Percentiles rank a stretch among this genome's conserved stretches.
phyloP scores from a whole-genome alignment of 2,329 filamentous ascomycete genomes.

The Sclerotinia subarctica region DNA sequence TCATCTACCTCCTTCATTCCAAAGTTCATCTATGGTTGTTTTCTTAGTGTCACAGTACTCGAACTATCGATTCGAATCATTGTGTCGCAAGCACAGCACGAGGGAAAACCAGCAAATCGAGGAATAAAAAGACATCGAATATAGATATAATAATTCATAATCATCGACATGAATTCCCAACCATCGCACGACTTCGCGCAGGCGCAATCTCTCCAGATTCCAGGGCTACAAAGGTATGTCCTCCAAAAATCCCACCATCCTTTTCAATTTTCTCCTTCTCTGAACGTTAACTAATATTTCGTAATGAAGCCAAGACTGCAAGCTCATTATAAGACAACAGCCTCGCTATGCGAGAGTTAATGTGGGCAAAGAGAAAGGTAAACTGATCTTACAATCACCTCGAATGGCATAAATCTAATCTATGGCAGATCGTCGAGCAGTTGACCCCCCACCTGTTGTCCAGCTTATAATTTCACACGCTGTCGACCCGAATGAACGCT shows the following conservation, averaged over 20 bases:
- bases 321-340: conserved; percentile 61
- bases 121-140: conserved; percentile 9
- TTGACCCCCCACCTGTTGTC: conserved; percentile 84
- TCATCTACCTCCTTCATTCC: not conserved
- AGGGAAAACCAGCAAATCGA: not conserved
- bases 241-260: not conserved
- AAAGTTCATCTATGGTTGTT: not conserved
- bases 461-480: conserved; percentile 55
- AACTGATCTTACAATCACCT: conserved; percentile 22
- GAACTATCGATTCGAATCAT: conserved; percentile 4
- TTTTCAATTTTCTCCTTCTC: not conserved
- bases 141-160: conserved; percentile 10
- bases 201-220: conserved; percentile 29
- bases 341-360: conserved; percentile 65
- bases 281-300: conserved; percentile 34
- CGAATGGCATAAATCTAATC: conserved; percentile 14
- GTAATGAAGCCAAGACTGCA: conserved; percentile 50
- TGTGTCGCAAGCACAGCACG: not conserved
- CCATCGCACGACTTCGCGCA: conserved; percentile 33
- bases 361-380: conserved; percentile 73
- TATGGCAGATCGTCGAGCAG: conserved; percentile 69
- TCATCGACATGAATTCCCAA: conserved; percentile 26
- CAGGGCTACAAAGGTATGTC: conserved; percentile 31
- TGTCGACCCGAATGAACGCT: conserved; percentile 48
- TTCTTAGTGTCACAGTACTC: conserved; percentile 4